Base-by-base conservation (phyloP, 1,139 yeast genomes). In the Geotrichum phurueaensis region DNA sequence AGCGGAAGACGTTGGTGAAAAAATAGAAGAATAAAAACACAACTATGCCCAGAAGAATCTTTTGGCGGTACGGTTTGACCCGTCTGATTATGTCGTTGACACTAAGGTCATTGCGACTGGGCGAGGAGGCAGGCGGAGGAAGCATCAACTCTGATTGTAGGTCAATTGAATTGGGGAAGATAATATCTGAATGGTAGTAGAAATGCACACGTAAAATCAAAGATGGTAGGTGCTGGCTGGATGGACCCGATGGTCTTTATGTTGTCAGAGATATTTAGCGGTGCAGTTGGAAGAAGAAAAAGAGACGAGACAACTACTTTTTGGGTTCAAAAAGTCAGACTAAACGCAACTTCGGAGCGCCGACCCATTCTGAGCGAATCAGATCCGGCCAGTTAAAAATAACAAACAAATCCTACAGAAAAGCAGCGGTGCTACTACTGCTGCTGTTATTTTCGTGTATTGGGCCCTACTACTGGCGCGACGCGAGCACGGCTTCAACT, bases 61-160 rank as follows among this genome's bases (percentile, higher is more conserved):
- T 49, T 9, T 47, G 27, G 33, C 61, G 31, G 45, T 54, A 51
- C 12, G 58, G 45, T 29, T 48, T 51, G 18, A 53, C 23, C 18
- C 36, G 51, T 31, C 61, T 29, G 10, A 29, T 15, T 13, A 59
- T 51, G 39, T 43, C 36, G 36, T 29, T 51, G 48, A 57, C 39
- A 5, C 53, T 51, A 15, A 54, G 15, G 33, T 53, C 56, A 29
- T 55, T 54, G 36, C 61, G 61, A 33, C 20, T 55, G 9, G 61
- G 43, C 27, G 60, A 51, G 1, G 61, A 55, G 10, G 56, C 51
- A 18, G 61, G 61, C 1, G 54, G 49, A 23, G 61, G 61, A 9
- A 59, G 56, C 61, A 59, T 59, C 25, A 45, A 5, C 13, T 6
- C 31, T 12, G 33, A 50, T 18, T 13, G 22, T n/a, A 50, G 20